Percentiles rank a stretch among this genome's conserved stretches.
Evolutionary conservation across 768 basidiomycete genomes (phyloP).

Genomic region (Suillus variegatus): DNA sequence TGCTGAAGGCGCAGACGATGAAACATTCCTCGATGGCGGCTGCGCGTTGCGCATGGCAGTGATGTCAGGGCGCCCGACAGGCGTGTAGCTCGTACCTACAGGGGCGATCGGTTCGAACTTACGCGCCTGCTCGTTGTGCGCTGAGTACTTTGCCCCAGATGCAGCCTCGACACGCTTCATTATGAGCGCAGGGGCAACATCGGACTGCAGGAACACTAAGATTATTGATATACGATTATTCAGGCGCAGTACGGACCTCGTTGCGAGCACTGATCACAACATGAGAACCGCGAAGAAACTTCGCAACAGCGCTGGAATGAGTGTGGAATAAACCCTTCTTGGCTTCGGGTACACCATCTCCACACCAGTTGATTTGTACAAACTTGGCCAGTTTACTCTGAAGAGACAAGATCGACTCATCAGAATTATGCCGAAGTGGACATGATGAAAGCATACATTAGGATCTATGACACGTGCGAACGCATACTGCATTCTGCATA

Average conservation of each 20-base stretch:
- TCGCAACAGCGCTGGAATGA: slow-evolving; percentile 78
- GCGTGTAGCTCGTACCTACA: slow-evolving; percentile 75
- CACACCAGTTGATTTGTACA: slow-evolving; percentile 97
- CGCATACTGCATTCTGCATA: slow-evolving; percentile 86
- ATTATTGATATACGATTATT: slow-evolving; percentile 1
- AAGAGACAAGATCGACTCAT: slow-evolving; percentile 4
- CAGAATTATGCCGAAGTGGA: background rate
- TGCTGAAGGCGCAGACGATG: slow-evolving; percentile 22
- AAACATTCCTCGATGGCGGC: slow-evolving; percentile 28
- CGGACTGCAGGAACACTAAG: slow-evolving; percentile 47
- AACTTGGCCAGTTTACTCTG: slow-evolving; percentile 87
- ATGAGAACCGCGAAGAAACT: slow-evolving; percentile 81
- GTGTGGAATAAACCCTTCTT: slow-evolving; percentile 93
- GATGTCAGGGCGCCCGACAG: slow-evolving; percentile 76
- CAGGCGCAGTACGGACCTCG: slow-evolving; percentile 52
- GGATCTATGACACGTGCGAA: slow-evolving; percentile 85
- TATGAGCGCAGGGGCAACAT: slow-evolving; percentile 78
- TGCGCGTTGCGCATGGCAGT: slow-evolving; percentile 52
- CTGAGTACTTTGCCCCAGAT: slow-evolving; percentile 88
- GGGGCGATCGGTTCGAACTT: slow-evolving; percentile 80
- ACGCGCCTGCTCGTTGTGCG: slow-evolving; percentile 75
- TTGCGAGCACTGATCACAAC: slow-evolving; percentile 86
- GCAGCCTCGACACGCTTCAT: slow-evolving; percentile 87
- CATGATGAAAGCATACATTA: slow-evolving; percentile 52
- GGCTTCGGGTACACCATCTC: slow-evolving; percentile 90